Percentiles rank a stretch among this genome's conserved stretches.
These are phyloP conservation scores for Brassica balearica DNA, from an alignment of 441 rosid species.

Conservation along the genomic window DNA sequence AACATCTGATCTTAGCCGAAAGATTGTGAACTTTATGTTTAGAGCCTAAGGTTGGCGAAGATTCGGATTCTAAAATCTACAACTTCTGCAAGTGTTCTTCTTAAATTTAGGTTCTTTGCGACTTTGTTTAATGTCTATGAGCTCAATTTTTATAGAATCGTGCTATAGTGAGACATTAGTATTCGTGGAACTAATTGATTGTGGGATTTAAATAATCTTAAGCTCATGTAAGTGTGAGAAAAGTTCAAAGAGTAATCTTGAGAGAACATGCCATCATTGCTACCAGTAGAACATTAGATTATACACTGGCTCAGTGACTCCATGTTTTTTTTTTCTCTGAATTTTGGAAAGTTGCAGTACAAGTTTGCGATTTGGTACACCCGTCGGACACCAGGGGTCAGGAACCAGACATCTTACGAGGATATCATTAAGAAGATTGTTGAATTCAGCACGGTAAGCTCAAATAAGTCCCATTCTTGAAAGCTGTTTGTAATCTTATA, in stretches of 20 bases:
- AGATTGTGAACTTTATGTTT: not conserved
- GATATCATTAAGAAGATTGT: constrained; percentile 93
- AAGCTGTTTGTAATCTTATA: not conserved
- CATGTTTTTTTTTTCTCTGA: constrained; percentile 16
- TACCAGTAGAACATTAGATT: not conserved
- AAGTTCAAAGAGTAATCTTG: not conserved
- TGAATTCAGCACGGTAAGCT: constrained; percentile 80
- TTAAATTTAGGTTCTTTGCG: too few relatives aligned
- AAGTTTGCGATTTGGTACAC: constrained; percentile 94
- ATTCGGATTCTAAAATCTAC: too few relatives aligned
- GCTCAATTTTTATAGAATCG: constrained; percentile 25
- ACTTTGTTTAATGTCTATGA: not conserved
- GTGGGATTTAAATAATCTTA: not conserved
- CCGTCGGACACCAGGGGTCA: constrained; percentile 88
- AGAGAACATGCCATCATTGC: not conserved
- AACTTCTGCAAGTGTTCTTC: too few relatives aligned
- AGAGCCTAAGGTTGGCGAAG: too few relatives aligned
- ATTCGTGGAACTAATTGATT: not conserved
- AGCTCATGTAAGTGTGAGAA: not conserved
- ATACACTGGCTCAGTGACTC: not conserved
- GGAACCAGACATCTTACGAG: constrained; percentile 87
- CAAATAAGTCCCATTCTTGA: constrained; percentile 43
- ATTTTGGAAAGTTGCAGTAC: constrained; percentile 55
- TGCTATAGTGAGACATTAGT: not conserved
- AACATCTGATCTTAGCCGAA: not conserved